A percentile compares a stretch with the other conserved stretches of the same genome.
Evolutionary conservation across 129 eudicot species (phyloP).

Genomic region (Artemisia annua): DNA sequence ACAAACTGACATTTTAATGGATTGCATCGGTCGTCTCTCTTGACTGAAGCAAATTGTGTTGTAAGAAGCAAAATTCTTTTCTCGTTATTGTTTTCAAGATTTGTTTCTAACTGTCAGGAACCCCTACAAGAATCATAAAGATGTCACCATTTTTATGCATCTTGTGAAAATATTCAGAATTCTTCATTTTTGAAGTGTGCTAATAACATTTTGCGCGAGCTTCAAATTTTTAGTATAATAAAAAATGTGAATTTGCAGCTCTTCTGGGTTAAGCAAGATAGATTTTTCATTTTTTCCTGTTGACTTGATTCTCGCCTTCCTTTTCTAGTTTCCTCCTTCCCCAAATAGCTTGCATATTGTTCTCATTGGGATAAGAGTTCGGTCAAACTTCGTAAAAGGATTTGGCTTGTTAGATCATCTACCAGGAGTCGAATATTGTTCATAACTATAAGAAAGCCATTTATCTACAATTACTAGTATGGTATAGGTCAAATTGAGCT

Average conservation of each 20-base stretch:
- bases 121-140: not conserved
- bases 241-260: not conserved
- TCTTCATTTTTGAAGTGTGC: slow-evolving; percentile 2
- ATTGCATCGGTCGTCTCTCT: slow-evolving; percentile 47
- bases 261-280: too few species aligned
- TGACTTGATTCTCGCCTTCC: too few species aligned
- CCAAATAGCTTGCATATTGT: too few species aligned
- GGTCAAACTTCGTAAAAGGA: too few species aligned
- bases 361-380: too few species aligned
- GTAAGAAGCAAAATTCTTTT: not conserved
- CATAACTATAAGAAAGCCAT: too few species aligned
- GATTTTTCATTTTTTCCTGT: too few species aligned
- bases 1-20: slow-evolving; percentile 82
- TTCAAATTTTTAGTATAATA: not conserved
- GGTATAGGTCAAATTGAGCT: too few species aligned
- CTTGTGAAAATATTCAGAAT: not conserved
- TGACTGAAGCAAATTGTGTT: slow-evolving; percentile 1
- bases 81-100: not conserved
- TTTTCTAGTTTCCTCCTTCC: too few species aligned
- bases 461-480: too few species aligned
- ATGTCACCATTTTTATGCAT: slow-evolving; percentile 7
- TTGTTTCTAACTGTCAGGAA: slow-evolving; percentile 2
- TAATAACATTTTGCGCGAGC: not conserved
- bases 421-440: too few species aligned
- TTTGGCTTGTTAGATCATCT: too few species aligned